phyloP scores from a whole-genome alignment of 371 early-diverging fungal species.

The Haplosporangium sp. region DNA sequence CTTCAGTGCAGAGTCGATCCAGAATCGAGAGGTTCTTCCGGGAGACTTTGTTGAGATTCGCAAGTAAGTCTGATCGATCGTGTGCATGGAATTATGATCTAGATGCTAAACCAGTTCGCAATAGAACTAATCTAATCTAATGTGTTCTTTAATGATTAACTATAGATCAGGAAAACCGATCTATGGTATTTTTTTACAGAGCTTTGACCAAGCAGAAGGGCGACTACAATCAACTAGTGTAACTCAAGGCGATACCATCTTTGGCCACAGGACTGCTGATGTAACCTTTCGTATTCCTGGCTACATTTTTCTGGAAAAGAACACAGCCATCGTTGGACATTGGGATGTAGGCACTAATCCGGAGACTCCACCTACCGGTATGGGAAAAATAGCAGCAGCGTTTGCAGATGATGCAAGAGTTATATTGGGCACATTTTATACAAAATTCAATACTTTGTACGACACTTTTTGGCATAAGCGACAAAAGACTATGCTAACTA shows the following conservation, averaged over 20 bases:
- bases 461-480: conserved; percentile 45
- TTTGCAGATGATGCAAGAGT: conserved; percentile 60
- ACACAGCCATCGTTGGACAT: conserved; percentile 10
- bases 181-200: conserved; percentile 62
- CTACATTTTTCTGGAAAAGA: conserved; percentile 44
- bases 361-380: conserved; percentile 45
- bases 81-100: not conserved
- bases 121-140: not conserved
- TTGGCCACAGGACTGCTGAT: conserved; percentile 59
- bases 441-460: conserved; percentile 46
- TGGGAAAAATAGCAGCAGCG: conserved; percentile 34
- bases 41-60: conserved; percentile 72
- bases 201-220: conserved; percentile 57
- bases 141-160: not conserved
- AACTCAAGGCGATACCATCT: conserved; percentile 54
- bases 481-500: conserved; percentile 24
- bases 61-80: conserved; percentile 45
- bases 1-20: conserved; percentile 28
- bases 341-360: conserved; percentile 41
- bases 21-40: conserved; percentile 47
- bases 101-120: not conserved
- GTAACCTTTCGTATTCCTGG: conserved; percentile 64
- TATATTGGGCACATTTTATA: conserved; percentile 50
- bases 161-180: conserved; percentile 58
- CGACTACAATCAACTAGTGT: conserved; percentile 60